A percentile compares a stretch with the other conserved stretches of the same genome.
These are phyloP conservation scores for Biscogniauxia mediterranea DNA, from an alignment of 2,329 filamentous ascomycete species.

Conservation along the genomic window DNA sequence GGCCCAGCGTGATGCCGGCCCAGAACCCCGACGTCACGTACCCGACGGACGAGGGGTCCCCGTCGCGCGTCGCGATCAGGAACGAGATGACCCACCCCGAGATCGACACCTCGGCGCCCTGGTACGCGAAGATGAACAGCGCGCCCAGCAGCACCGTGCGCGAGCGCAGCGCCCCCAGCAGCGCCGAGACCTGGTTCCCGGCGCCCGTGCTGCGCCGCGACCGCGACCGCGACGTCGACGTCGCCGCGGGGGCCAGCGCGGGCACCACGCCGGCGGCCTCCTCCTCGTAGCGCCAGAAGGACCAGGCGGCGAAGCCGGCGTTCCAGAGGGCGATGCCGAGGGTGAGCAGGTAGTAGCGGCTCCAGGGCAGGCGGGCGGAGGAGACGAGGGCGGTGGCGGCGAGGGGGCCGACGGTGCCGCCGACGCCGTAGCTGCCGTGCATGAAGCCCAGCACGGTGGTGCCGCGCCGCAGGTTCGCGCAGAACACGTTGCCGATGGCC, in stretches of 20 bases:
- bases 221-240: too few species aligned
- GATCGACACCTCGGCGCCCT: slow-evolving; percentile 80
- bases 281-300: slow-evolving; percentile 68
- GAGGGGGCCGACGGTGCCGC: slow-evolving; percentile 66
- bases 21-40: slow-evolving; percentile 75
- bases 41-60: slow-evolving; percentile 68
- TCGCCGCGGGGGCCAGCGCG: slow-evolving; percentile 5
- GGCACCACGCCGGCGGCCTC: slow-evolving; percentile 45
- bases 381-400: slow-evolving; percentile 73
- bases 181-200: slow-evolving; percentile 35
- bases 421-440: slow-evolving; percentile 67
- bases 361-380: slow-evolving; percentile 59
- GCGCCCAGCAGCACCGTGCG: slow-evolving; percentile 70
- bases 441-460: slow-evolving; percentile 59
- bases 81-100: slow-evolving; percentile 88
- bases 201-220: slow-evolving; percentile 6
- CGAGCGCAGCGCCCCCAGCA: slow-evolving; percentile 49
- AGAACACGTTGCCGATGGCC: slow-evolving; percentile 59
- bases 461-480: slow-evolving; percentile 50
- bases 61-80: slow-evolving; percentile 69
- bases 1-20: slow-evolving; percentile 73
- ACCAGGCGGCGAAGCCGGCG: slow-evolving; percentile 59
- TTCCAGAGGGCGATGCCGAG: slow-evolving; percentile 58
- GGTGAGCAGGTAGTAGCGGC: slow-evolving; percentile 68
- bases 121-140: slow-evolving; percentile 82